These are phyloP conservation scores for Dryas drummondii DNA, from an alignment of 306 rosid species.

Conservation along the genomic window DNA sequence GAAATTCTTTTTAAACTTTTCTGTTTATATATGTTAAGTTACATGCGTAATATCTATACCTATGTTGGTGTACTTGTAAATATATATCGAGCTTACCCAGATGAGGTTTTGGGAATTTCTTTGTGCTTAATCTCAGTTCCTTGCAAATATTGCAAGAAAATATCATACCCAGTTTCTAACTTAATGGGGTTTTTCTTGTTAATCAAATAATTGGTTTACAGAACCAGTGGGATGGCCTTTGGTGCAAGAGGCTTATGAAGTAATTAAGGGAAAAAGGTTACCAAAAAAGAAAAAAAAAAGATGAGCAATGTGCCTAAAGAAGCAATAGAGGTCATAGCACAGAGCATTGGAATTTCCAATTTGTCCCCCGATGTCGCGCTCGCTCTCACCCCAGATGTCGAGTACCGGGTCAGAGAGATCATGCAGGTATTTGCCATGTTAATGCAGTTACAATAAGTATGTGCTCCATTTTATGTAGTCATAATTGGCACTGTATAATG, in stretches of 20 bases:
- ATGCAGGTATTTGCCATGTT: slow-evolving; percentile 67
- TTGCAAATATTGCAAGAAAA: background rate
- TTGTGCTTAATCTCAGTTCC: background rate
- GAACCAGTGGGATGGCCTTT: slow-evolving; percentile 4
- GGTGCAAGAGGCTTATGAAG: slow-evolving; percentile 4
- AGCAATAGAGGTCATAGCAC: slow-evolving; percentile 88
- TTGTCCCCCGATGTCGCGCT: slow-evolving; percentile 73
- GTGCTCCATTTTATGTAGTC: background rate
- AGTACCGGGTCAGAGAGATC: slow-evolving; percentile 86
- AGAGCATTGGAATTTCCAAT: slow-evolving; percentile 80
- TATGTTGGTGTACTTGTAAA: background rate
- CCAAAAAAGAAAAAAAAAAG: background rate
- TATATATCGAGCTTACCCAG: slow-evolving; percentile 14
- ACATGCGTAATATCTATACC: background rate
- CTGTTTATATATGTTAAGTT: background rate
- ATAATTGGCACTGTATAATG: background rate
- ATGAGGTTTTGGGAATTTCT: background rate
- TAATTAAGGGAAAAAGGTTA: background rate
- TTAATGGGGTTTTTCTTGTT: background rate
- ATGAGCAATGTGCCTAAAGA: slow-evolving; percentile 82
- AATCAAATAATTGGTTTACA: background rate
- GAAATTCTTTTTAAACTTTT: background rate
- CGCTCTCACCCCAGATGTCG: slow-evolving; percentile 86
- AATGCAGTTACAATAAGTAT: background rate
- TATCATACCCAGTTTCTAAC: background rate